phyloP scores from a whole-genome alignment of 1,139 yeast genomes.

The Hansenula sp. region DNA sequence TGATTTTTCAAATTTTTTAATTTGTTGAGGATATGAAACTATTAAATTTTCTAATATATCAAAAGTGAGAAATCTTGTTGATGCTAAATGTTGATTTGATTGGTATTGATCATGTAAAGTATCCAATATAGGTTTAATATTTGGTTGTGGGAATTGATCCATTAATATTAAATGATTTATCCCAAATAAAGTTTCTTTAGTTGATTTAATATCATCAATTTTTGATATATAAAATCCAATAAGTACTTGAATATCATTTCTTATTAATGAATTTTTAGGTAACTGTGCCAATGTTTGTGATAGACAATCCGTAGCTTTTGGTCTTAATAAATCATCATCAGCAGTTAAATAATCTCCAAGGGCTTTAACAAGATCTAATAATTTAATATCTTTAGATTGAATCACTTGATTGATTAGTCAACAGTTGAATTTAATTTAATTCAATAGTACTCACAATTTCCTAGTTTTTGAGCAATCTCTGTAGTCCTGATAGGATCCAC shows the following conservation, averaged over 20 bases:
- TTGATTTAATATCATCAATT: slow-evolving; percentile 57
- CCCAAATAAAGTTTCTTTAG: slow-evolving; percentile 51
- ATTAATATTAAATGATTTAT: slow-evolving; percentile 46
- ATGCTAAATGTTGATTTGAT: slow-evolving; percentile 61
- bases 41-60: slow-evolving; percentile 38
- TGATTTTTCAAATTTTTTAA: slow-evolving; percentile 27
- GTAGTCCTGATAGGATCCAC: slow-evolving; percentile 31
- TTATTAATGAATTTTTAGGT: slow-evolving; percentile 36
- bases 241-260: slow-evolving; percentile 66
- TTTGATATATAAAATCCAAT: slow-evolving; percentile 61
- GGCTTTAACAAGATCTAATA: slow-evolving; percentile 49
- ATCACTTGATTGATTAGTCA: slow-evolving; percentile 26
- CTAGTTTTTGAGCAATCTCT: slow-evolving; percentile 28
- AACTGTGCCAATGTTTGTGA: slow-evolving; percentile 43
- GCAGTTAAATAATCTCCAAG: slow-evolving; percentile 65
- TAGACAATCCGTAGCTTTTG: slow-evolving; percentile 54
- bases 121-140: slow-evolving; percentile 34
- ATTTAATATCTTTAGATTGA: slow-evolving; percentile 32
- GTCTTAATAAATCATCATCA: slow-evolving; percentile 52
- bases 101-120: slow-evolving; percentile 45
- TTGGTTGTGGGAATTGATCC: slow-evolving; percentile 36
- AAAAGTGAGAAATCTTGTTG: slow-evolving; percentile 59
- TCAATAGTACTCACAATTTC: slow-evolving; percentile 15
- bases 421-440: no score
- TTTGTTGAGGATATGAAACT: slow-evolving; percentile 20